Evolutionary conservation across 2,329 filamentous ascomycete genomes (phyloP), one percentile per base, ranked within the genome.

Genomic region (Colletotrichum trifolii): DNA sequence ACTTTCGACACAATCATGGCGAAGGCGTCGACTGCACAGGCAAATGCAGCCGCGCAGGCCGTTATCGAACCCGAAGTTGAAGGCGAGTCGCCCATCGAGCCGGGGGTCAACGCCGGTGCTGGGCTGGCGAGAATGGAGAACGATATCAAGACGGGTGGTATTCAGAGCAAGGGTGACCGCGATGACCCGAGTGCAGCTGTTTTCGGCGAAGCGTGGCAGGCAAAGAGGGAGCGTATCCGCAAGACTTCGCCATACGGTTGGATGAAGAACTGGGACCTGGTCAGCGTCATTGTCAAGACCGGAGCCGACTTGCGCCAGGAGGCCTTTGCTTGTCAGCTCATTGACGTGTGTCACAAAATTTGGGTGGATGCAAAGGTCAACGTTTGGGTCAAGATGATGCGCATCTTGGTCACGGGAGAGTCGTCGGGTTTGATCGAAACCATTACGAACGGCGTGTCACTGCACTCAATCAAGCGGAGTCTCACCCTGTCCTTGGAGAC

Each of bases 341-440:
- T 96, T 69, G 84, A 88, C 62, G 90, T 94, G 11, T 96, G 92
- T 77, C 86, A 91, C 73, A 92, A 90, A 78, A 94, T 94, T 69
- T 96, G 92, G 91, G 81, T 88, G 50, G 91, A 94, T 67, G 89
- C 91, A 13, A 80, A 83, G 34, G 87, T 92, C 38, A 85, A 90
- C 40, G 92, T 96, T n/a, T 96, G 93, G 92, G 91, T 94, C 17
- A 94, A 94, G 78, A 84, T 91, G 64, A 96, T 96, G 92, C 88
- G 92, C 58, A 96, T 96, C 57, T 81, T 96, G 56, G 92, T 96
- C 45, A 95, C 92, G 6, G 92, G 92, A 66, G 92, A 95, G 79
- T 92, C 91, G 8, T 94, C 91, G 2, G 92, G 92, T 3, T 85
- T 96, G 50, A 92, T 96, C 70, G 92, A 96, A 79, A 96, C 92